Percentiles rank a stretch among this genome's conserved stretches.
Conservation (phyloP, 176 grass and related monocot genomes). For the Carex myosuroides region DNA sequence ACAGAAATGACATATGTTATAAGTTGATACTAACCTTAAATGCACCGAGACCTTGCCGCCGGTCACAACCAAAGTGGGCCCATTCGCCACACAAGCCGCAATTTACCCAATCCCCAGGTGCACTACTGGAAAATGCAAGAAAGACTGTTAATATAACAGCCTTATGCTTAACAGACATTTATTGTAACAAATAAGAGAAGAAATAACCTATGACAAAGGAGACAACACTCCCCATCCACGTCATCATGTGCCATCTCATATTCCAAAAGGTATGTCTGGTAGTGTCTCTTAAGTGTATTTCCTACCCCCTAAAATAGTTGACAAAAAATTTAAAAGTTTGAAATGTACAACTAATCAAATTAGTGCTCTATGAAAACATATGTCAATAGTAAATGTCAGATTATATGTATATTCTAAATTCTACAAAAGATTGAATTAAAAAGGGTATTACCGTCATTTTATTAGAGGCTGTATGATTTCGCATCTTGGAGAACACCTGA, state of each 20-base stretch:
- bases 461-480: slow-evolving; percentile 70
- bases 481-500: slow-evolving; percentile 96
- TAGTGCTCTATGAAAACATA: not conserved
- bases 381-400: not conserved
- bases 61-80: slow-evolving; percentile 97
- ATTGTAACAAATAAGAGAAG: slow-evolving; percentile 12
- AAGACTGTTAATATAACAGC: slow-evolving; percentile 21
- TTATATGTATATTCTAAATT: not conserved
- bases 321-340: slow-evolving; percentile 8
- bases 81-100: slow-evolving; percentile 97
- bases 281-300: slow-evolving; percentile 93
- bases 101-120: slow-evolving; percentile 98
- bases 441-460: slow-evolving; percentile 72
- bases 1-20: not conserved
- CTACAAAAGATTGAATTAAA: not conserved
- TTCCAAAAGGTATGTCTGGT: slow-evolving; percentile 92
- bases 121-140: slow-evolving; percentile 63
- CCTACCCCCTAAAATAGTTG: slow-evolving; percentile 64
- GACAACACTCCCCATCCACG: slow-evolving; percentile 95
- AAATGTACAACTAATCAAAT: not conserved
- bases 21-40: slow-evolving; percentile 57
- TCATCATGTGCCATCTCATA: slow-evolving; percentile 96
- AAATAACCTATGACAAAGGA: slow-evolving; percentile 90
- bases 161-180: not conserved
- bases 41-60: slow-evolving; percentile 77